These are phyloP conservation scores for Podila epigama DNA, from an alignment of 192 early-diverging fungal species.

Conservation along the genomic window DNA sequence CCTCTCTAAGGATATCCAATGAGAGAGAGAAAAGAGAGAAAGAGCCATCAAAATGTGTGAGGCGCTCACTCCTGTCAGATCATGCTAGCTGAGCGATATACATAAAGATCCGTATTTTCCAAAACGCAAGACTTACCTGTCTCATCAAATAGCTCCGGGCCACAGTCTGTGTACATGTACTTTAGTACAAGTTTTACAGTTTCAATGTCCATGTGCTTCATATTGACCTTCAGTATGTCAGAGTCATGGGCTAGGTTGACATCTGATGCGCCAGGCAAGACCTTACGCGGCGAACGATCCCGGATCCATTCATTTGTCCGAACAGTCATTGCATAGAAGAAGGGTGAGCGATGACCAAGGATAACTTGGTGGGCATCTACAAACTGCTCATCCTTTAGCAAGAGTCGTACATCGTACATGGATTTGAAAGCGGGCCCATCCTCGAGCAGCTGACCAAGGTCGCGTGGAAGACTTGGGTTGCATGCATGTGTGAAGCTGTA, in stretches of 20 bases:
- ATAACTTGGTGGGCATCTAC: constrained; percentile 58
- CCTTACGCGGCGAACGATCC: constrained; percentile 14
- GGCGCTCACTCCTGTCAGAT: too few species aligned
- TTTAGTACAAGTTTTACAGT: constrained; percentile 60
- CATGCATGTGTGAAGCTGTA: constrained; percentile 49
- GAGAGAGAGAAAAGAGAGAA: too few species aligned
- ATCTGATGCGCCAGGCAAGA: neutral
- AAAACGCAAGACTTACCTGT: constrained; percentile 9
- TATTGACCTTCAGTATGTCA: constrained; percentile 48
- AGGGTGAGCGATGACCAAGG: constrained; percentile 65
- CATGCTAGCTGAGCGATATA: neutral
- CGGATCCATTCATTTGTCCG: constrained; percentile 58
- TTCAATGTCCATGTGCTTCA: constrained; percentile 59
- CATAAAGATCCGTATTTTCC: neutral
- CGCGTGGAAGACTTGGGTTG: constrained; percentile 23
- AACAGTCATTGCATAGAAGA: constrained; percentile 70
- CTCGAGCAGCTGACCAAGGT: constrained; percentile 20
- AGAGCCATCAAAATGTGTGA: too few species aligned
- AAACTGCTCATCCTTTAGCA: constrained; percentile 37
- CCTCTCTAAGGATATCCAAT: constrained; percentile 12
- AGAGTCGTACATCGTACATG: constrained; percentile 25
- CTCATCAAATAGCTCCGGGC: constrained; percentile 48
- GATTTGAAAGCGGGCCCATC: neutral
- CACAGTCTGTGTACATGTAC: constrained; percentile 64
- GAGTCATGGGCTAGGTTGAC: neutral